These are phyloP conservation scores for maize (Zea mays) DNA, from an alignment of 176 grass and related monocot species.

Conservation along the genomic window DNA sequence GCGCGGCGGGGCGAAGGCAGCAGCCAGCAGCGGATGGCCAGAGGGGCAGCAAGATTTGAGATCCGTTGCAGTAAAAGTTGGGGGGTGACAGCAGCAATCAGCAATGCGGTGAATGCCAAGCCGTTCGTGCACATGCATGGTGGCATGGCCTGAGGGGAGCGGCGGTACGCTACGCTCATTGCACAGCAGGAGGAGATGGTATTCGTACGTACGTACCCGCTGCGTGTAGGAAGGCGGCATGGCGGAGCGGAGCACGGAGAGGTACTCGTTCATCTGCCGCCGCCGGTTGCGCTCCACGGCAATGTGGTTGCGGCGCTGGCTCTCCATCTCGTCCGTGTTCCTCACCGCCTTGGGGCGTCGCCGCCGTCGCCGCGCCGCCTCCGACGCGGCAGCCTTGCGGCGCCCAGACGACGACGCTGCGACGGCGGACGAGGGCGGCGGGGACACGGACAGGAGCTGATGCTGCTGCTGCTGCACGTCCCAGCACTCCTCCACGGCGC, in stretches of 20 bases:
- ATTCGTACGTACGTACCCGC: constrained; percentile 53
- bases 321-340: constrained; percentile 59
- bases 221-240: constrained; percentile 88
- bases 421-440: constrained; percentile 7
- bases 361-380: constrained; percentile 21
- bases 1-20: not conserved
- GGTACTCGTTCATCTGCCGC: constrained; percentile 96
- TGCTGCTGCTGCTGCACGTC: not conserved
- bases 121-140: constrained; percentile 39
- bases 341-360: constrained; percentile 38
- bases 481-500: constrained; percentile 33
- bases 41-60: constrained; percentile 43
- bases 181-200: not conserved
- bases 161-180: not conserved
- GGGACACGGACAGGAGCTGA: constrained; percentile 2
- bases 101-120: constrained; percentile 27
- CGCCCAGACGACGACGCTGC: not conserved
- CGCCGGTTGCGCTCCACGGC: constrained; percentile 97
- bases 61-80: constrained; percentile 37
- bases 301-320: constrained; percentile 74
- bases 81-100: constrained; percentile 25
- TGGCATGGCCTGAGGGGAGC: constrained; percentile 19
- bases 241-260: constrained; percentile 74
- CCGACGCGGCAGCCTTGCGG: constrained; percentile 11
- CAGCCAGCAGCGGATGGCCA: constrained; percentile 19